phyloP scores from a whole-genome alignment of 169 alveolate genomes.

The Perkinsus olseni region DNA sequence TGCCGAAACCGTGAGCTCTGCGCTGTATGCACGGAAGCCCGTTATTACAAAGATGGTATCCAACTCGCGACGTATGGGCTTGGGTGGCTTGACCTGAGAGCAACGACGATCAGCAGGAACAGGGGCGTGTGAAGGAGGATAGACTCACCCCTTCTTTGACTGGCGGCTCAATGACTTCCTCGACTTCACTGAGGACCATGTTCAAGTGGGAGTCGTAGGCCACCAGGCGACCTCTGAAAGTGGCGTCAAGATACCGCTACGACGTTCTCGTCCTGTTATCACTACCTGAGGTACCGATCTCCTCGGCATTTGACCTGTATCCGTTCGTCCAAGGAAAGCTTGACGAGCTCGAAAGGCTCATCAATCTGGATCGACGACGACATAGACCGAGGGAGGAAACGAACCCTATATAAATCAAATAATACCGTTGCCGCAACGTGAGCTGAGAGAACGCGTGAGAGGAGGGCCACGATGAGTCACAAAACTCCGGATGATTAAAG shows the following conservation, averaged over 20 bases:
- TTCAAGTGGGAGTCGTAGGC: not conserved
- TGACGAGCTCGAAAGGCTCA: not conserved
- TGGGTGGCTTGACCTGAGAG: not conserved
- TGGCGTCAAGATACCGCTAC: no score
- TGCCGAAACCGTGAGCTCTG: no score
- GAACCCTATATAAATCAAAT: not conserved
- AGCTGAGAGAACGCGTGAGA: no score
- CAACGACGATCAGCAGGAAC: not conserved
- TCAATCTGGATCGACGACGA: not conserved
- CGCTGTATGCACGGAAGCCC: no score
- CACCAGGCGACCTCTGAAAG: not conserved
- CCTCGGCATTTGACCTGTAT: not conserved
- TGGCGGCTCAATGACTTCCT: not conserved
- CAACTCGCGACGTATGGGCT: not conserved
- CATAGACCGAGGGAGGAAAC: not conserved
- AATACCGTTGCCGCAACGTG: no score
- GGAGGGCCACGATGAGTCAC: no score
- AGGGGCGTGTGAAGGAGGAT: no score
- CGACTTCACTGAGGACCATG: not conserved
- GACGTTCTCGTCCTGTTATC: no score
- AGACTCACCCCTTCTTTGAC: not conserved
- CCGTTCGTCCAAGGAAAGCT: not conserved
- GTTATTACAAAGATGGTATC: not conserved
- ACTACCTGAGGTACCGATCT: not conserved
- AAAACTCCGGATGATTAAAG: no score